A percentile compares a stretch with the other conserved stretches of the same genome.
Evolutionary conservation across 1,139 yeast genomes (phyloP).

Genomic region (Saccharomycopsis hybrid): DNA sequence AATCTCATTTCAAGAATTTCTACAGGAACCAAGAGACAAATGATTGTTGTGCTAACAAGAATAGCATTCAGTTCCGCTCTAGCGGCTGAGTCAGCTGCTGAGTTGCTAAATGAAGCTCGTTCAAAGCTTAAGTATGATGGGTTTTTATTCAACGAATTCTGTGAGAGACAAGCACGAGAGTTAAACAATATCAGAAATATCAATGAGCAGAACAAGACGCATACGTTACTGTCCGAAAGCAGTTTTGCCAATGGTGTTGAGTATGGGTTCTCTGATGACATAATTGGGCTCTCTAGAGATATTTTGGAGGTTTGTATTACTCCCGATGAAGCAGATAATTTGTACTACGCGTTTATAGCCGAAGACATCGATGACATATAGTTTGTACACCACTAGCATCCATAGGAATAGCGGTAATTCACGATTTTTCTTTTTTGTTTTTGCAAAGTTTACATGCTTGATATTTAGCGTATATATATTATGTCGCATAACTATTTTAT

Average conservation of each 20-base stretch:
- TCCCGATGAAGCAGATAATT: constrained; percentile 73
- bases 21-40: constrained; percentile 38
- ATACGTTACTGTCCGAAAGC: constrained; percentile 1
- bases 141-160: constrained; percentile 36
- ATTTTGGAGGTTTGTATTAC: constrained; percentile 64
- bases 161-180: constrained; percentile 39
- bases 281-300: constrained; percentile 65
- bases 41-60: constrained; percentile 47
- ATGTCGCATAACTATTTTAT: too few relatives aligned
- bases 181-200: constrained; percentile 30
- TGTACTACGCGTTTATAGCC: constrained; percentile 58
- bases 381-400: too few relatives aligned
- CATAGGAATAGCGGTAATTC: too few relatives aligned
- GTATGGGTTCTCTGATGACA: constrained; percentile 54
- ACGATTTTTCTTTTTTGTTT: too few relatives aligned
- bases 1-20: constrained; percentile 12
- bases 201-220: constrained; percentile 17
- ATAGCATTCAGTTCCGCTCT: constrained; percentile 47
- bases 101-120: constrained; percentile 32
- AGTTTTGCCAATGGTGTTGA: constrained; percentile 49
- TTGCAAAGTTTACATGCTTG: too few relatives aligned
- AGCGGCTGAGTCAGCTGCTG: constrained; percentile 34
- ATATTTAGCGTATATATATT: too few relatives aligned
- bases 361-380: constrained; percentile 26
- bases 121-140: constrained; percentile 24